Evolutionary conservation across 208 protist genomes (phyloP), one percentile per base, ranked within the genome.

Genomic region (Blechomonas ayalai): DNA sequence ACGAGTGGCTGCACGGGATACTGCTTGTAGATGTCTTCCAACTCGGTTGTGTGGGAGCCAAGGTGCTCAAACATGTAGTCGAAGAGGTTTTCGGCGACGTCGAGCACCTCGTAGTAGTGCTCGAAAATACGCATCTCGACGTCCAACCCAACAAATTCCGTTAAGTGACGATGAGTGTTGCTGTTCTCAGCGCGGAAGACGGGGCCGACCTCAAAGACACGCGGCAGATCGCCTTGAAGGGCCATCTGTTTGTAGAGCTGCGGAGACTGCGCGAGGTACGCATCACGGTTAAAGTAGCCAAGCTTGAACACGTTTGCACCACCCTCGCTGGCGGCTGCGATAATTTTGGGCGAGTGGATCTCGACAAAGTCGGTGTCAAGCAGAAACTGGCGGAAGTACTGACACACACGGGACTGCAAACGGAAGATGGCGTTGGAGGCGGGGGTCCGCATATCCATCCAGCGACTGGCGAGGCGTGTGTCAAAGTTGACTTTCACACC

Each of bases 211-310:
- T 98, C 95, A 63, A 96, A 97, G 18, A 97, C 91, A 35, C 86
- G 68, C 5, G 92, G 80, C 4, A 99, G 60, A 53, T 99, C 98
- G 24, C 89, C 89, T 59, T 82, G 72, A 4, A 99, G 81, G 15
- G 93, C 96, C 97, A 99, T 99, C 80, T 99, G 98, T 84, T 99
- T 99, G 89, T 99, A 99, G 26, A 99, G 85, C 84, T 99, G 98
- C 13, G 98, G 98, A 12, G 95, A 98, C 89, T 99, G 98, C 12
- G 98, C 98, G 0, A 99, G 79, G 72, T 85, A 99, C 4, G 97
- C 98, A 12, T 76, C 39, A 22, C 76, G 59, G 47, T 81, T 73
- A 51, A 97, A 97, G 79, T 97, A 97, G 44, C 78, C 52, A n/a
- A 96, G 59, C 72, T 97, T 92, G 68, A 96, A 96, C 39, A 97